These are phyloP conservation scores for Teratosphaeria viscida DNA, from an alignment of 2,329 filamentous ascomycete genomes.

Conservation along the genomic window DNA sequence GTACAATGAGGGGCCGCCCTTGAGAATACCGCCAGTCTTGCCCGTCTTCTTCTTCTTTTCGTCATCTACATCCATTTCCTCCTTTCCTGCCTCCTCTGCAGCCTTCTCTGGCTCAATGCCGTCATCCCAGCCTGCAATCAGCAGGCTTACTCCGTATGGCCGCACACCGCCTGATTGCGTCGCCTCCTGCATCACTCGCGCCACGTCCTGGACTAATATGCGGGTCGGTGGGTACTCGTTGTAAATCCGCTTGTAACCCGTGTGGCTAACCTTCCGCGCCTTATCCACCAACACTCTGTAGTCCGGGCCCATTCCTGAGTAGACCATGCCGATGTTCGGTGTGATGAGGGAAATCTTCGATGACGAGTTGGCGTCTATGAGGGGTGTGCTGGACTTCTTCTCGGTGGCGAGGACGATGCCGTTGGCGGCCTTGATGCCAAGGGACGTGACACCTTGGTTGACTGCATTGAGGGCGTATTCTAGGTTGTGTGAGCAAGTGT, in stretches of 20 bases:
- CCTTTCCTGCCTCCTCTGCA: constrained; percentile 47
- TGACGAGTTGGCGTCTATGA: constrained; percentile 88
- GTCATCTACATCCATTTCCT: constrained; percentile 31
- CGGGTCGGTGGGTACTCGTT: constrained; percentile 99
- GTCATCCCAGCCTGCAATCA: constrained; percentile 97
- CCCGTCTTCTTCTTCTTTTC: constrained; percentile 64
- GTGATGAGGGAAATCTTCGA: constrained; percentile 98
- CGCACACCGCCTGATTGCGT: constrained; percentile 96
- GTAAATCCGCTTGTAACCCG: constrained; percentile 98
- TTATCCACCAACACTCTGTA: constrained; percentile 96
- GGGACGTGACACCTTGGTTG: constrained; percentile 96
- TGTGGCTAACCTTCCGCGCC: constrained; percentile 95
- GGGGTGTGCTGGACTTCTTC: constrained; percentile 97
- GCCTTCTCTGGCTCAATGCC: constrained; percentile 79
- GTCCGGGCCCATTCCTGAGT: constrained; percentile 97
- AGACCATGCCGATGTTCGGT: constrained; percentile 99
- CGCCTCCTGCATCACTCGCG: constrained; percentile 95
- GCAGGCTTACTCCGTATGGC: constrained; percentile 88
- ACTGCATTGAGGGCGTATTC: constrained; percentile 99
- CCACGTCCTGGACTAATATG: constrained; percentile 98
- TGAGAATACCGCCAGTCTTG: constrained; percentile 91
- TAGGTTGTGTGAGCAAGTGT: constrained; percentile 29
- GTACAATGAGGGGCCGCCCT: constrained; percentile 94
- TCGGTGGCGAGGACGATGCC: constrained; percentile 97
- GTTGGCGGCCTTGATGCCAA: constrained; percentile 99